Evolutionary conservation across 345 rosid species (phyloP), one percentile per base, ranked within the genome.

Genomic region (Durio zibethinus): DNA sequence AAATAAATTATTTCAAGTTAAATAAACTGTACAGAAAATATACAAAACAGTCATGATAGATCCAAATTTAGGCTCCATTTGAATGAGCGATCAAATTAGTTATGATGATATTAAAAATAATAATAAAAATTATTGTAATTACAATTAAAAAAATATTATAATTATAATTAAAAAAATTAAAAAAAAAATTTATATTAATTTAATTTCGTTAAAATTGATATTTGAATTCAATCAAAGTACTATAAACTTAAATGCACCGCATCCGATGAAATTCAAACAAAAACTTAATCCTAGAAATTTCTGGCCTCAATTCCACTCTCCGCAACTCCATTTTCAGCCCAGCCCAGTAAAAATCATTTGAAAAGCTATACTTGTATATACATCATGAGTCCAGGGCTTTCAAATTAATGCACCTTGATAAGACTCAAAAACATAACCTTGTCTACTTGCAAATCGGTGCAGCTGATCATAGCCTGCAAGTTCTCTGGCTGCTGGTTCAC

Each of bases 401-500:
- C 82, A 79, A 79, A 85, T 87, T 45, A 87, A 59, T 65, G 74
- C 78, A 78, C 82, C 78, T 60, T 77, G 83, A 18, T 61, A 79
- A n/a, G 80, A 81, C 71, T 84, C 86, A 14, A 81, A 73, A 15
- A 73, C 74, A 64, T 83, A 81, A 67, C 91, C 85, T 38, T 64
- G 86, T 79, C 81, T 81, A 40, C n/a, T 56, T 63, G 95, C 97
- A 71, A 91, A 74, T 79, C 80, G 86, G 64, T 92, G 94, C 78
- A 97, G 90, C 78, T 89, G 91, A 90, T 94, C 98, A 76, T 92
- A 92, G 38, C 98, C 95, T 12, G 98, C 92, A 74, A 94, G 95
- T 67, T 89, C 98, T 60, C 97, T 97, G 21, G 97, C 99, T 61
- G 98, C 99, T 11, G 98, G 98, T 73, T 92, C 82, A 53, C 98